Base-by-base conservation (phyloP, 2,329 filamentous ascomycete species). In the Pestalotiopsis fici region DNA sequence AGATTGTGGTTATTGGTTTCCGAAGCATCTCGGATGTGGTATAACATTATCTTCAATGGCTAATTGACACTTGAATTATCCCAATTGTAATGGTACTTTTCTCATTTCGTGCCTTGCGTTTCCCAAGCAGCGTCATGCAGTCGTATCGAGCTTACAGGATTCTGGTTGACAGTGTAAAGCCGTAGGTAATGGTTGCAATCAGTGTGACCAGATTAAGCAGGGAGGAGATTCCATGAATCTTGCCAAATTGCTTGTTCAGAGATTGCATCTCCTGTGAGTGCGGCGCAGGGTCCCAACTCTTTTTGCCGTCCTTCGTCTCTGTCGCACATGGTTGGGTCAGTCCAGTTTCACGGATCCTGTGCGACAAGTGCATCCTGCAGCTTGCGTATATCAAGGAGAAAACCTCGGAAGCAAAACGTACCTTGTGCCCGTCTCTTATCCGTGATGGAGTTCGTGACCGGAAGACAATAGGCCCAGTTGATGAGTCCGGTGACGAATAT, bases 271-370 rank as follows among this genome's bases (percentile, higher is more conserved):
- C 93, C 72, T 90, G 85, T 4, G 92, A 96, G 75, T 97, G 93
- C 50, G 94, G 93, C 1, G 90, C 87, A 64, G 88, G 83, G 71
- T 97, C 94, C 75, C 92, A 93, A 79, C 90, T 93, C 77, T 92
- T 93, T 86, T 97, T 98, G 65, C 94, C 94, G 77, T 98, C 95
- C 74, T 91, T 90, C 69, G 91, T 94, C 84, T 95, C 95, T 90
- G 69, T 56, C 47, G 11, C 7, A 28, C 7, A 28, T 13, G 27
- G 11, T n/a, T 13, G 25, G 9, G 27, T 35, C 27, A 64, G 43
- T 39, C 47, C 28, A 25, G 7, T 35, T 35, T 23, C 43, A 3
- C 43, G 28, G 31, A 23, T 28, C 7, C 11, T 43, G 43, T 50
- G 15, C 43, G 3, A 47, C 43, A 9, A 25, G n/a, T 37, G 59